phyloP scores from a whole-genome alignment of 768 basidiomycete genomes.

The Clitopilus passeckerianus region DNA sequence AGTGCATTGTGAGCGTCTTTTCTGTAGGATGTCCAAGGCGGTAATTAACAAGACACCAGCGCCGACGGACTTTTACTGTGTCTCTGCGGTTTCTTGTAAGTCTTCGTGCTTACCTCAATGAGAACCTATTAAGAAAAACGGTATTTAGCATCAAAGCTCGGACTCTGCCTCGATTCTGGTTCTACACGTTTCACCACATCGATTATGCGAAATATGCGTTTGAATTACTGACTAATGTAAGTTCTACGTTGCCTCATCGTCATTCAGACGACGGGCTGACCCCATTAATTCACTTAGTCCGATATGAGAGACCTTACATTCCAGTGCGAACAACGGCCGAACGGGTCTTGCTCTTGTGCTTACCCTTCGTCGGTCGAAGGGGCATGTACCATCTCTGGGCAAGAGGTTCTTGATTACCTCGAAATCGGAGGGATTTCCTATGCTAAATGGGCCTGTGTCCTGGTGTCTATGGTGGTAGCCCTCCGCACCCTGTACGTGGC shows the following conservation, averaged over 20 bases:
- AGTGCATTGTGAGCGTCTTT: slow-evolving; percentile 31
- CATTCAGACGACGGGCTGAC: too few relatives aligned
- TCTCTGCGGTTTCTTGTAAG: slow-evolving; percentile 40
- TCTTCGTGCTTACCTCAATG: not conserved
- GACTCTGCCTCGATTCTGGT: slow-evolving; percentile 55
- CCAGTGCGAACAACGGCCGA: slow-evolving; percentile 26
- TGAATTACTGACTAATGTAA: slow-evolving; percentile 28
- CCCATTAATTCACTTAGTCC: too few relatives aligned
- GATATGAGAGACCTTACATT: slow-evolving; percentile 44
- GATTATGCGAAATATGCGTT: slow-evolving; percentile 45
- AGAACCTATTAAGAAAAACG: too few relatives aligned
- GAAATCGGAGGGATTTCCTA: slow-evolving; percentile 37
- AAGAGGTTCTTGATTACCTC: slow-evolving; percentile 45
- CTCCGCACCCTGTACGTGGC: slow-evolving; percentile 34
- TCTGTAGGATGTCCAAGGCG: not conserved
- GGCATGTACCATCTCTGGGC: slow-evolving; percentile 41
- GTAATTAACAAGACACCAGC: slow-evolving; percentile 8
- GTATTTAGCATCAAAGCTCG: slow-evolving; percentile 49
- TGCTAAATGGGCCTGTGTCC: slow-evolving; percentile 37
- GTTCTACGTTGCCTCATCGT: slow-evolving; percentile 6
- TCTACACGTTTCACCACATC: slow-evolving; percentile 49
- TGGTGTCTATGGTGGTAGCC: slow-evolving; percentile 39
- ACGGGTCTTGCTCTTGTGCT: slow-evolving; percentile 39
- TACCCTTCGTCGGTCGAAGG: slow-evolving; percentile 41
- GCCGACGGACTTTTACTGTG: slow-evolving; percentile 56